Evolutionary conservation across 2,329 filamentous ascomycete genomes (phyloP).

Genomic region (Neonectria punicea): DNA sequence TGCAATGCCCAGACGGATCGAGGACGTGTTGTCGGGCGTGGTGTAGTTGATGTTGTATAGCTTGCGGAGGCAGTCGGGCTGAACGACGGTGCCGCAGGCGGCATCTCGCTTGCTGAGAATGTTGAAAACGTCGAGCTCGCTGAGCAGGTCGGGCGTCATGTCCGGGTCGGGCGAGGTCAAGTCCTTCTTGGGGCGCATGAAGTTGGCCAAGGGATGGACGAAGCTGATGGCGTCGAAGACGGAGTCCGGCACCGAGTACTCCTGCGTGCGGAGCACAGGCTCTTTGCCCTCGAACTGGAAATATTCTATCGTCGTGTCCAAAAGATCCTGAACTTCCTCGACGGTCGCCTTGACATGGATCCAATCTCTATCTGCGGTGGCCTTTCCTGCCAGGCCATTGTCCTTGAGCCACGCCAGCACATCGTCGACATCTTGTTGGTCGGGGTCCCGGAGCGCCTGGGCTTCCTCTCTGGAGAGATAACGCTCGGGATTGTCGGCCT

Average conservation of each 20-base stretch:
- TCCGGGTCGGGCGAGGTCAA: slow-evolving; percentile 32
- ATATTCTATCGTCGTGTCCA: slow-evolving; percentile 53
- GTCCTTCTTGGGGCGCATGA: slow-evolving; percentile 55
- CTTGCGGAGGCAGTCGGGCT: slow-evolving; percentile 54
- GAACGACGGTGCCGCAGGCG: slow-evolving; percentile 47
- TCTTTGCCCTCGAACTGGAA: slow-evolving; percentile 53
- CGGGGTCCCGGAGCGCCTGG: slow-evolving; percentile 49
- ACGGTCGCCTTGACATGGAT: slow-evolving; percentile 56
- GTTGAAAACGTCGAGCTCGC: slow-evolving; percentile 20
- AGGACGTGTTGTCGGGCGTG: slow-evolving; percentile 44
- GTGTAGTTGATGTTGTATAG: slow-evolving; percentile 58
- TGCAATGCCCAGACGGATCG: slow-evolving; percentile 56
- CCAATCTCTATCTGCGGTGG: slow-evolving; percentile 51
- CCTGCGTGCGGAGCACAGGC: slow-evolving; percentile 55
- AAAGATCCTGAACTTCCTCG: slow-evolving; percentile 50
- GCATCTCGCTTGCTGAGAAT: slow-evolving; percentile 38
- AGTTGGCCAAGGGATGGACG: slow-evolving; percentile 60
- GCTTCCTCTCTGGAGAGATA: slow-evolving; percentile 53
- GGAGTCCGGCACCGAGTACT: slow-evolving; percentile 56
- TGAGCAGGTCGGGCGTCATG: slow-evolving; percentile 19
- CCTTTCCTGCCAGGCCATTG: slow-evolving; percentile 48
- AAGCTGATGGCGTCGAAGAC: slow-evolving; percentile 56
- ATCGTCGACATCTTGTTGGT: slow-evolving; percentile 45
- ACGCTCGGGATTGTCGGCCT: slow-evolving; percentile 19
- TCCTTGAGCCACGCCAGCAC: slow-evolving; percentile 56